Conservation (phyloP, 2,329 filamentous ascomycete genomes). For the Rhynchosporium graminicola region DNA sequence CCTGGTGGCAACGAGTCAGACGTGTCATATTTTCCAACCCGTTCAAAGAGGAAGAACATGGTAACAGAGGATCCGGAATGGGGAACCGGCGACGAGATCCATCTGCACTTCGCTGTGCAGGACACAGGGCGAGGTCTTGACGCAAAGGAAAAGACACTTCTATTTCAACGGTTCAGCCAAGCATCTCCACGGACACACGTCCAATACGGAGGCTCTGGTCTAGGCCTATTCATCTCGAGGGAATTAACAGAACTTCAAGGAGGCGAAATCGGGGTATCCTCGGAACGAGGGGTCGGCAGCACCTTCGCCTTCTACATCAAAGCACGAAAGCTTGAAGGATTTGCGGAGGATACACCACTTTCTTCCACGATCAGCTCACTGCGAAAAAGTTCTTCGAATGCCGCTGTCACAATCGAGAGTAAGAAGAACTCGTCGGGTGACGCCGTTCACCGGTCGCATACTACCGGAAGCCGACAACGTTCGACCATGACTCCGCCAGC, state of each 20-base stretch:
- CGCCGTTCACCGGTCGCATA: constrained; percentile 26
- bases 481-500: constrained; percentile 14
- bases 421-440: constrained; percentile 30
- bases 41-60: constrained; percentile 36
- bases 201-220: constrained; percentile 76
- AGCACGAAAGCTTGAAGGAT: constrained; percentile 27
- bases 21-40: constrained; percentile 42
- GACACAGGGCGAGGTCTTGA: constrained; percentile 77
- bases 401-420: constrained; percentile 30
- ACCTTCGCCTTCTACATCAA: constrained; percentile 73
- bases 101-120: constrained; percentile 71
- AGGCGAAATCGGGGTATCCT: constrained; percentile 75
- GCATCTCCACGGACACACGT: constrained; percentile 79
- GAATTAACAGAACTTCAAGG: constrained; percentile 78
- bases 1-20: constrained; percentile 51
- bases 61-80: constrained; percentile 48
- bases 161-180: constrained; percentile 81
- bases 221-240: constrained; percentile 79
- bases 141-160: constrained; percentile 67
- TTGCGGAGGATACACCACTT: constrained; percentile 35
- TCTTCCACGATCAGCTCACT: constrained; percentile 26
- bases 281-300: constrained; percentile 66
- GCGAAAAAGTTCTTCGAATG: constrained; percentile 27
- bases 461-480: constrained; percentile 18
- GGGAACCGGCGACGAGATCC: constrained; percentile 71